A percentile compares a stretch with the other conserved stretches of the same genome.
These are phyloP conservation scores for Helotiales sp. DNA, from an alignment of 2,329 filamentous ascomycete genomes.

Conservation along the genomic window DNA sequence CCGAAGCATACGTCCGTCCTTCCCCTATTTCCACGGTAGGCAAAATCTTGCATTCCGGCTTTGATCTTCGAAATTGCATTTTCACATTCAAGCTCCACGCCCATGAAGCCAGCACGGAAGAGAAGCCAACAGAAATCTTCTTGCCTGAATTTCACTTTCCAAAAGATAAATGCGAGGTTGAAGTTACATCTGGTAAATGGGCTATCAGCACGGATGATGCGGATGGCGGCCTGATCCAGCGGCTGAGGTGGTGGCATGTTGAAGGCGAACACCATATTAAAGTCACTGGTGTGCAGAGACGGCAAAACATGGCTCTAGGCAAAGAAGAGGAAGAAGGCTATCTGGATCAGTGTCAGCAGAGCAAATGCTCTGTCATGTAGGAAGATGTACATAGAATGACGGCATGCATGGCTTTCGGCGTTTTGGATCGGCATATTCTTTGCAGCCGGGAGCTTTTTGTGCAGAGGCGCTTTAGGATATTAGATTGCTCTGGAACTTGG, in stretches of 20 bases:
- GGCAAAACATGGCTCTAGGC: conserved; percentile 49
- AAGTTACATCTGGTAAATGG: conserved; percentile 87
- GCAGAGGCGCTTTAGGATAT: neutral
- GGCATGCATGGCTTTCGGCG: conserved; percentile 4
- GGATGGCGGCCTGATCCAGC: conserved; percentile 69
- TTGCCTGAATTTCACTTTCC: conserved; percentile 94
- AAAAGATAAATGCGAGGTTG: conserved; percentile 66
- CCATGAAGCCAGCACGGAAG: conserved; percentile 56
- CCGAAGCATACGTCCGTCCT: conserved; percentile 89
- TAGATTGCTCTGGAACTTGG: neutral
- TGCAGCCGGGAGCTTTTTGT: neutral
- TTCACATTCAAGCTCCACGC: conserved; percentile 74
- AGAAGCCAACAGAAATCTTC: conserved; percentile 77
- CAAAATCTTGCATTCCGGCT: conserved; percentile 68
- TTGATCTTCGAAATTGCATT: conserved; percentile 76
- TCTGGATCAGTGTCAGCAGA: conserved; percentile 63
- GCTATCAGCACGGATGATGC: conserved; percentile 74
- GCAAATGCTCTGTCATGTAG: conserved; percentile 52
- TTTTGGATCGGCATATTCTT: neutral
- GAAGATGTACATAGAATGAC: neutral
- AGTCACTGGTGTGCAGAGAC: conserved; percentile 72
- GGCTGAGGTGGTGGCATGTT: conserved; percentile 88
- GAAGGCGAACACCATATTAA: conserved; percentile 80
- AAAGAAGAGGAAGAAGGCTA: conserved; percentile 73
- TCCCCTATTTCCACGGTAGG: conserved; percentile 77